A percentile compares a stretch with the other conserved stretches of the same genome.
These are phyloP conservation scores for Polytolypa hystricis DNA, from an alignment of 2,329 filamentous ascomycete genomes.

Conservation along the genomic window DNA sequence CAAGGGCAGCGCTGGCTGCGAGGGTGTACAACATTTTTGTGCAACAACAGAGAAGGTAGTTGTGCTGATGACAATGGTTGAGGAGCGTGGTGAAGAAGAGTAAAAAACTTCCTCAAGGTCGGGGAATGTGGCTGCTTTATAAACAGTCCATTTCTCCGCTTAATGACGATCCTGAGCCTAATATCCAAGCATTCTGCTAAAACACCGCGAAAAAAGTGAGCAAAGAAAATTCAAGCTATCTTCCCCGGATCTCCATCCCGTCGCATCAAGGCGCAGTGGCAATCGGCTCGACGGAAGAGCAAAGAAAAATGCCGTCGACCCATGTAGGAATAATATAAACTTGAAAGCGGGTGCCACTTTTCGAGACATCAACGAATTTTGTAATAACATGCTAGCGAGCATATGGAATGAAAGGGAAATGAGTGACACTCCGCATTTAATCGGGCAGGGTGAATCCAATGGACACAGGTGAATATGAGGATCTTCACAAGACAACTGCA, in stretches of 20 bases:
- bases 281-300: slow-evolving; percentile 2
- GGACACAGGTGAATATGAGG: no score
- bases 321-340: slow-evolving; percentile 1
- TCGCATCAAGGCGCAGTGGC: background rate
- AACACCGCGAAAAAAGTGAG: background rate
- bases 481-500: no score
- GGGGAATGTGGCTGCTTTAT: slow-evolving; percentile 1
- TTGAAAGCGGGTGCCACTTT: background rate
- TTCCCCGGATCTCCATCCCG: slow-evolving; percentile 1
- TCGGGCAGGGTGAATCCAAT: no score
- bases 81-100: background rate
- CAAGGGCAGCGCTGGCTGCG: slow-evolving; percentile 33
- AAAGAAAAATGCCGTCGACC: background rate
- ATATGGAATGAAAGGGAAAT: no score
- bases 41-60: background rate
- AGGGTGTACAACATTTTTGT: slow-evolving; percentile 16
- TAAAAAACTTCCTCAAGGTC: background rate
- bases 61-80: background rate
- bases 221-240: no score
- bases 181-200: background rate
- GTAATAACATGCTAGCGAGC: no score
- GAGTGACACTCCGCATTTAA: no score
- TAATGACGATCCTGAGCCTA: background rate
- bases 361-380: background rate
- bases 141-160: background rate